Evolutionary conservation across 139 green algal species (phyloP).

Genomic region (Helicosporidium sp.): DNA sequence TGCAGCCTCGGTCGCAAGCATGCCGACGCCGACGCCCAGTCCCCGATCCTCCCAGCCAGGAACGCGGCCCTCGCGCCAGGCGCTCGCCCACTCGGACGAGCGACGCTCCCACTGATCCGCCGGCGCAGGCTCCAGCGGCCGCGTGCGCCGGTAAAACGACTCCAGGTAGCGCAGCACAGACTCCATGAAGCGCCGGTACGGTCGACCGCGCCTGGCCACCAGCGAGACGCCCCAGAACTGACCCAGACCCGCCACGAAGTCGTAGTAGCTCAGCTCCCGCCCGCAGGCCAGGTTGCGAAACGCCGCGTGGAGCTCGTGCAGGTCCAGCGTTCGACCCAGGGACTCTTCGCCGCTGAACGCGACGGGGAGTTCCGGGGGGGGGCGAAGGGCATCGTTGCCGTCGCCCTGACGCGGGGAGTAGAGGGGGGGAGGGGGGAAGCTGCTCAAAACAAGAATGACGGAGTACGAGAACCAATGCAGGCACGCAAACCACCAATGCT

Average conservation of each 20-base stretch:
- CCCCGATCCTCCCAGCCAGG: conserved; percentile 50
- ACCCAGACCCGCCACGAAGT: conserved; percentile 38
- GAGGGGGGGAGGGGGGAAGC: neutral
- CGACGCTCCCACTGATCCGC: conserved; percentile 3
- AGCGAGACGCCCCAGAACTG: conserved; percentile 27
- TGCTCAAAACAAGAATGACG: neutral
- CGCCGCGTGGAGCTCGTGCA: conserved; percentile 49
- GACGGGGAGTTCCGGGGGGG: conserved; percentile 27
- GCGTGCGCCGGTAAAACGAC: conserved; percentile 68
- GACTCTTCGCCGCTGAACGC: conserved; percentile 76
- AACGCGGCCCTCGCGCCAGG: conserved; percentile 48
- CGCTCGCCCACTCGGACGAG: conserved; percentile 42
- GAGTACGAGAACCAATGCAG: too few species aligned
- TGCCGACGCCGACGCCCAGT: conserved; percentile 21
- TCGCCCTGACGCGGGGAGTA: conserved; percentile 22
- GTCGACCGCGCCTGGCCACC: conserved; percentile 15
- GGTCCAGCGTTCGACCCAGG: conserved; percentile 72
- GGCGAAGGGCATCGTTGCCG: conserved; percentile 29
- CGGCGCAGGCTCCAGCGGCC: conserved; percentile 58
- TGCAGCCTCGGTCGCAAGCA: conserved; percentile 50
- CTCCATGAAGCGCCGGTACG: conserved; percentile 51
- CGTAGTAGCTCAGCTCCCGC: conserved; percentile 37
- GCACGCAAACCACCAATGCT: too few species aligned
- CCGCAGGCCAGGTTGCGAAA: conserved; percentile 66
- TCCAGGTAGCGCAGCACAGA: conserved; percentile 60